Evolutionary conservation across 352 stramenopile species (phyloP), one percentile per base, ranked within the genome.

Genomic region (Aphanomyces invadans): DNA sequence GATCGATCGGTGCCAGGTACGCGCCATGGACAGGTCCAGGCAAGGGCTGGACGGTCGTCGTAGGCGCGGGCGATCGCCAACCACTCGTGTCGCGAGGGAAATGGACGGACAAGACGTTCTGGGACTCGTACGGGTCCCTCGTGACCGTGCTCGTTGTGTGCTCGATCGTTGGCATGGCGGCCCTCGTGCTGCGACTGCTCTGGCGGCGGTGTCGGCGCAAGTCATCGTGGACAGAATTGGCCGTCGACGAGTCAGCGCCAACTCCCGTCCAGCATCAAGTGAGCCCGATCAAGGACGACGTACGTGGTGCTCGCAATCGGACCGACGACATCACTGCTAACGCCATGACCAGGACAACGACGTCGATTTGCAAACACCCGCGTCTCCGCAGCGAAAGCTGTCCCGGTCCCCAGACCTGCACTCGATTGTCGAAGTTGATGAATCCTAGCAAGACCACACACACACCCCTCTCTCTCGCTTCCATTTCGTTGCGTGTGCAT

Each of bases 401-500:
- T 57, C 60, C 2, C 59, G 59, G 28, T 66, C 59, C 10, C 59
- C 59, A 2, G 59, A 66, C 12, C 59, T 66, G 11, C 59, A 66
- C 23, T 57, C 33, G 46, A 66, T 66, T n/a, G n/a, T n/a, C n/a
- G 36, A 42, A 15, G 36, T 42, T 15, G 36, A 42, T 42, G 36
- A 53, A 26, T 12, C 11, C 45, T 7, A 29, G 26, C 21, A 52
- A n/a, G n/a, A n/a, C n/a, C n/a, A n/a, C n/a, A n/a, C n/a, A n/a
- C n/a, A n/a, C n/a, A n/a, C n/a, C n/a, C n/a, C n/a, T n/a, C n/a
- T n/a, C n/a, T n/a, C n/a, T n/a, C n/a, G n/a, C n/a, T n/a, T n/a
- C n/a, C n/a, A n/a, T n/a, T n/a, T n/a, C n/a, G n/a, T n/a, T n/a
- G n/a, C n/a, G n/a, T n/a, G n/a, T n/a, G n/a, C n/a, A n/a, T n/a